Percentiles rank a stretch among this genome's conserved stretches.
Evolutionary conservation across 768 basidiomycete species (phyloP).

Genomic region (Boletus edulis): DNA sequence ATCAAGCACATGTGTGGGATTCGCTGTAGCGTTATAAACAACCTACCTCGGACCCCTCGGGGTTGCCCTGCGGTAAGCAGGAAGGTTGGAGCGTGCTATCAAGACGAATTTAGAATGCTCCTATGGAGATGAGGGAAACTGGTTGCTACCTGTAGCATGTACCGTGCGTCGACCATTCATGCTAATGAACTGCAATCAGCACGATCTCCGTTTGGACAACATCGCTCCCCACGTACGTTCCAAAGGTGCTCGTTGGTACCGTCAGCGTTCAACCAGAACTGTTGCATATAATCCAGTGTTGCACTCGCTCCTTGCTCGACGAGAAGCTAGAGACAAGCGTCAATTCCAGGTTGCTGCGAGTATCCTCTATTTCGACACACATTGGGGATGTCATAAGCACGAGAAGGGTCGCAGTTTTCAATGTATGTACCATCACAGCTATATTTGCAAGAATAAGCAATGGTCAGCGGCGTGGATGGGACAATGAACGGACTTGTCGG

Average conservation of each 20-base stretch:
- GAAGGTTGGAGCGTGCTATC: conserved; percentile 53
- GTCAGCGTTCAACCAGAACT: conserved; percentile 61
- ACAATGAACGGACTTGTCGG: conserved; percentile 47
- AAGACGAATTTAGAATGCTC: background rate
- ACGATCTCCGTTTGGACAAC: background rate
- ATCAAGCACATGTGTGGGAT: background rate
- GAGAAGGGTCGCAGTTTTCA: conserved; percentile 39
- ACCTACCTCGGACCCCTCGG: conserved; percentile 57
- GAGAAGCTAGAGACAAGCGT: conserved; percentile 45
- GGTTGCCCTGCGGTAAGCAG: conserved; percentile 57
- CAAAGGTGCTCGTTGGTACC: conserved; percentile 65
- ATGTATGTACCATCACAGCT: conserved; percentile 54
- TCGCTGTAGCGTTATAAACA: background rate
- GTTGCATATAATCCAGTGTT: conserved; percentile 59
- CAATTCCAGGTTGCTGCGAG: background rate
- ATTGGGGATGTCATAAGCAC: conserved; percentile 42
- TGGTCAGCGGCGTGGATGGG: background rate
- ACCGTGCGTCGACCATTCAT: conserved; percentile 72
- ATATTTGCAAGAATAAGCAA: background rate
- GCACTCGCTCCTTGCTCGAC: conserved; percentile 49
- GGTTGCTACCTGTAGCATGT: conserved; percentile 39
- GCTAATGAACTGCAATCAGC: conserved; percentile 34
- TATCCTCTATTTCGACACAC: conserved; percentile 26
- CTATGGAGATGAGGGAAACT: background rate
- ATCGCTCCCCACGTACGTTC: conserved; percentile 46